These are phyloP conservation scores for Calcarisporium arbuscula DNA, from an alignment of 2,329 filamentous ascomycete genomes.

Conservation along the genomic window DNA sequence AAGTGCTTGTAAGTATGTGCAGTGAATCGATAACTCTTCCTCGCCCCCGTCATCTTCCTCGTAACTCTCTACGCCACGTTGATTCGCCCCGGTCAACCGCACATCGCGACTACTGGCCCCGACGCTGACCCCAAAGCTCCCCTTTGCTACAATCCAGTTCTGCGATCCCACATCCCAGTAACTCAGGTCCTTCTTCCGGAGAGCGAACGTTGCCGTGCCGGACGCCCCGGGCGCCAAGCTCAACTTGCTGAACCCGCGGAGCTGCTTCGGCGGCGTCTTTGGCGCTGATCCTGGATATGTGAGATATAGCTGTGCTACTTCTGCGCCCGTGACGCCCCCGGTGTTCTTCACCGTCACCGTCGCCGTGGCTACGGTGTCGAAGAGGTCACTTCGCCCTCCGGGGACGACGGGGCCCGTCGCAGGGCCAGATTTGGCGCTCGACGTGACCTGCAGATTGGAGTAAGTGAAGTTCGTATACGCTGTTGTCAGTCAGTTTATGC, in stretches of 20 bases:
- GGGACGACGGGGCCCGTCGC: conserved; percentile 32
- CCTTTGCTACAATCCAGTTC: conserved; percentile 48
- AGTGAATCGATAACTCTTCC: no score
- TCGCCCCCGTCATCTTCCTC: no score
- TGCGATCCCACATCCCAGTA: conserved; percentile 60
- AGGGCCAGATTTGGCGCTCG: conserved; percentile 31
- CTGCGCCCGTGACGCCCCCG: conserved; percentile 42
- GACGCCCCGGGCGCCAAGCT: conserved; percentile 49
- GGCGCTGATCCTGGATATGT: conserved; percentile 35
- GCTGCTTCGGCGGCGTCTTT: conserved; percentile 43
- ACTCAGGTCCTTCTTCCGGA: conserved; percentile 55
- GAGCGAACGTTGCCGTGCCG: conserved; percentile 42
- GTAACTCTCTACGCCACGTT: conserved; percentile 21
- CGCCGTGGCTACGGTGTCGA: conserved; percentile 39
- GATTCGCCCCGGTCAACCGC: conserved; percentile 25
- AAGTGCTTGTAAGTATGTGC: no score
- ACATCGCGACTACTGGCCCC: conserved; percentile 42
- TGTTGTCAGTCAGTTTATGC: conserved; percentile 13
- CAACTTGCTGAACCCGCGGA: conserved; percentile 58
- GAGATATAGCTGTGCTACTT: conserved; percentile 49
- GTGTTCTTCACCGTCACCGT: conserved; percentile 60
- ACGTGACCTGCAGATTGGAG: conserved; percentile 28
- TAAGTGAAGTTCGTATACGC: conserved; percentile 63
- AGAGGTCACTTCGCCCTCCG: conserved; percentile 41
- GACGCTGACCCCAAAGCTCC: conserved; percentile 34